phyloP scores from a whole-genome alignment of 2,329 filamentous ascomycete species.

The Claviceps pazoutovae region DNA sequence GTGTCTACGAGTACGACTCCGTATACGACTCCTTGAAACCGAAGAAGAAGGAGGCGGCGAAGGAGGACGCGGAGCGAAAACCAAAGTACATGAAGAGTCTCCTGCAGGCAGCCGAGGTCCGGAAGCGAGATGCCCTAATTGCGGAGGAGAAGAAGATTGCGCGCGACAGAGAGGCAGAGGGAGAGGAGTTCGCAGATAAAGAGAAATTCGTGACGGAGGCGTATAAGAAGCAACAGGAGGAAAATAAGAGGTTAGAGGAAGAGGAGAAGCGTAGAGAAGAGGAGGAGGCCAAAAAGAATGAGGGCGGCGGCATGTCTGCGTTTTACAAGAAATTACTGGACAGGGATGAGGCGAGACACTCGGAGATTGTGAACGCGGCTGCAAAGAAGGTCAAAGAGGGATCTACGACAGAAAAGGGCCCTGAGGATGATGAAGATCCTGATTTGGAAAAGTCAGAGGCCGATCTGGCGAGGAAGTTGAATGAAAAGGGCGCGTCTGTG shows the following conservation, averaged over 20 bases:
- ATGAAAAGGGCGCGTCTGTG: conserved; percentile 45
- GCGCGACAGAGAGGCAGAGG: conserved; percentile 64
- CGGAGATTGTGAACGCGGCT: conserved; percentile 54
- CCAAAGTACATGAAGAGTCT: conserved; percentile 71
- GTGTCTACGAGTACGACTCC: conserved; percentile 74
- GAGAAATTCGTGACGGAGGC: conserved; percentile 77
- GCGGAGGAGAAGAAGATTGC: conserved; percentile 71
- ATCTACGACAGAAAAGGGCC: conserved; percentile 9
- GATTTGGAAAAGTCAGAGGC: conserved; percentile 44
- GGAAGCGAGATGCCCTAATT: conserved; percentile 64
- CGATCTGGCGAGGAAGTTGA: conserved; percentile 54
- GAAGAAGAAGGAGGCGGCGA: conserved; percentile 44
- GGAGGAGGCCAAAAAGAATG: conserved; percentile 48
- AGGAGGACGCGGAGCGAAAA: conserved; percentile 42
- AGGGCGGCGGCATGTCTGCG: conserved; percentile 55
- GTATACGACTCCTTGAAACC: conserved; percentile 67
- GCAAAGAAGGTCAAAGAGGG: conserved; percentile 36
- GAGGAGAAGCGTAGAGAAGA: conserved; percentile 56
- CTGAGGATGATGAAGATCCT: conserved; percentile 19
- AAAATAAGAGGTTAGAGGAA: conserved; percentile 54
- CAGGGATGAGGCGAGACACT: conserved; percentile 54
- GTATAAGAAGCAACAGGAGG: conserved; percentile 70
- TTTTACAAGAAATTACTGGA: conserved; percentile 67
- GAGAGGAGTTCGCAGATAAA: conserved; percentile 68
- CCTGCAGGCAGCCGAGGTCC: conserved; percentile 57